Evolutionary conservation across 2,329 filamentous ascomycete species (phyloP), one percentile per base, ranked within the genome.

Genomic region (Colletotrichum sp.): DNA sequence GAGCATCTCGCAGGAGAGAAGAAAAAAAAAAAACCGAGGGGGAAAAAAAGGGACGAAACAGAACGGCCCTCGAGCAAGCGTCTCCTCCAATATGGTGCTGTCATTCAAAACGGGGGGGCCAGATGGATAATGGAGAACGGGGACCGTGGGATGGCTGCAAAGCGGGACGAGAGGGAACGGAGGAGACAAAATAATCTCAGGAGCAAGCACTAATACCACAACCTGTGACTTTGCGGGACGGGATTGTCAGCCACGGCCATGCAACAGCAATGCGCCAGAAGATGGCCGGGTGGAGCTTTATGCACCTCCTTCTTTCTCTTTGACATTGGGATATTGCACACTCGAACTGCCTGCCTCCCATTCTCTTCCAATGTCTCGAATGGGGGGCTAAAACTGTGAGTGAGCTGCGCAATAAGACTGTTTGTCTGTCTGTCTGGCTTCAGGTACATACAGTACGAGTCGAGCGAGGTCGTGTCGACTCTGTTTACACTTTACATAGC

Each of bases 1-100:
- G 15, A 44, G 63, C 63, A 48, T 30, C 44, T 34, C 32, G 39
- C n/a, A 26, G 24, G 62, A 65, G 8, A 48, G 8, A 32, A n/a
- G n/a, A 4, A 48, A 16, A 32, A 16, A 71, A 65, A 44, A 74
- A 57, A 65, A 24, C 16, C 16, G 30, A 30, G 30, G 34, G n/a
- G n/a, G n/a, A 30, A 24, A 60, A 57, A 60, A 48, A 72, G 57
- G 34, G 73, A 68, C 70, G 64, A 73, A 68, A 68, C 73, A 73
- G 22, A 44, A 68, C 44, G 65, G 65, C 57, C 36, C 55, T 73
- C 52, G 32, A 55, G 26, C 22, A 34, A 55, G 16, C 22, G 34
- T 55, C 72, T 71, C 67, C 67, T 75, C 68, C 68, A 75, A 73
- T 74, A 60, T 75, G 57, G 28, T 65, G 59, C 70, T 76, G 64